A percentile compares a stretch with the other conserved stretches of the same genome.
phyloP scores from a whole-genome alignment of 768 basidiomycete species.

The Scleroderma citrinum region DNA sequence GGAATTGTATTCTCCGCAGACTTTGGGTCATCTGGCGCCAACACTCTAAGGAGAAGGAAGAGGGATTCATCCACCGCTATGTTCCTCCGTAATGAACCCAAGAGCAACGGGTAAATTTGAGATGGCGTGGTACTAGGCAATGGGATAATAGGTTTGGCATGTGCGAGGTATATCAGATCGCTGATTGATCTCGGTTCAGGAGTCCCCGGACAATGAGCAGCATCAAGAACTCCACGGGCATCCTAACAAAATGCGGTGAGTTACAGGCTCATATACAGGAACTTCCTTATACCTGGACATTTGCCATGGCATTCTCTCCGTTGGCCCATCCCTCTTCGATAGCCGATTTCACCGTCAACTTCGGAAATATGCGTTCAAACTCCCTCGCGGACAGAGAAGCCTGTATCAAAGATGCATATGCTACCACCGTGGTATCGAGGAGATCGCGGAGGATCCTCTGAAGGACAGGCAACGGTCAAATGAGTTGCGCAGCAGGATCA shows the following conservation, averaged over 20 bases:
- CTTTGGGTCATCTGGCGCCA: constrained; percentile 2
- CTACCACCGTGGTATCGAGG: constrained; percentile 32
- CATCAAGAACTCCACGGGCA: constrained; percentile 32
- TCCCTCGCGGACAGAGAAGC: constrained; percentile 41
- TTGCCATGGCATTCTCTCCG: constrained; percentile 33
- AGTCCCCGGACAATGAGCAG: not conserved
- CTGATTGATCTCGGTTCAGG: constrained; percentile 21
- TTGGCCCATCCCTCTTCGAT: constrained; percentile 32
- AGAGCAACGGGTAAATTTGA: constrained; percentile 35
- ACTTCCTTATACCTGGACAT: constrained; percentile 35
- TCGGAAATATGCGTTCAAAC: constrained; percentile 41
- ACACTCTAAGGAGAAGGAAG: constrained; percentile 42
- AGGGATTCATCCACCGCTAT: constrained; percentile 53
- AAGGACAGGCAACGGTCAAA: not conserved
- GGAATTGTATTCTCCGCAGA: constrained; percentile 21
- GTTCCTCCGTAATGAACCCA: constrained; percentile 50
- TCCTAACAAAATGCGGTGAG: constrained; percentile 13
- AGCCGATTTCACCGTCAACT: constrained; percentile 33
- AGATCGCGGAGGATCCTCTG: constrained; percentile 27
- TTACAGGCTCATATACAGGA: not conserved
- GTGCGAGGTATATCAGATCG: constrained; percentile 23
- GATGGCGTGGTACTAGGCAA: constrained; percentile 10
- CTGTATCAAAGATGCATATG: constrained; percentile 35
- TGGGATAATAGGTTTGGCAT: constrained; percentile 10
- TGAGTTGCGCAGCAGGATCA: not conserved